Evolutionary conservation across 2,329 filamentous ascomycete genomes (phyloP).

Genomic region (Alternaria arborescens): DNA sequence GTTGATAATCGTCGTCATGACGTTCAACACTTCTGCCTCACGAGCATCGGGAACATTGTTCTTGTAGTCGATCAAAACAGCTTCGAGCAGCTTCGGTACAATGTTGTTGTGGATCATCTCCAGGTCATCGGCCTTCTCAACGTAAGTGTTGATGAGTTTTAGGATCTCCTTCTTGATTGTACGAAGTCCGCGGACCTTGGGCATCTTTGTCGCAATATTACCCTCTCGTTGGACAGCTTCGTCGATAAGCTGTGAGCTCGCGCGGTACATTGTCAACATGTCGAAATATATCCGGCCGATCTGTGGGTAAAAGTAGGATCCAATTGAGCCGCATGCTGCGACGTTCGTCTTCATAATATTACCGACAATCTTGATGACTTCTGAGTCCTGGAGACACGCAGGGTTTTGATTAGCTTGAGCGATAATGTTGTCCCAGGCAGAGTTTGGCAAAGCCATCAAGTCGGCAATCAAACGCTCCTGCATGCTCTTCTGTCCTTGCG

Average conservation of each 20-base stretch:
- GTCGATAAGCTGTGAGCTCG: slow-evolving; percentile 95
- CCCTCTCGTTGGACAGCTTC: slow-evolving; percentile 88
- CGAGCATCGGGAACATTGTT: slow-evolving; percentile 94
- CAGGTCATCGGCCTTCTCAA: slow-evolving; percentile 96
- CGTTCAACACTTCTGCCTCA: slow-evolving; percentile 94
- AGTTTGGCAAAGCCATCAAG: slow-evolving; percentile 91
- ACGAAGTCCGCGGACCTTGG: slow-evolving; percentile 89
- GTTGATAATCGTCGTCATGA: slow-evolving; percentile 96
- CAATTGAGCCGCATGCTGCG: slow-evolving; percentile 95
- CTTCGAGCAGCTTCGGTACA: slow-evolving; percentile 93
- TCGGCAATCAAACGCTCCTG: slow-evolving; percentile 92
- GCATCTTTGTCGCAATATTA: slow-evolving; percentile 97
- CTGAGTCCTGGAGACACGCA: slow-evolving; percentile 84
- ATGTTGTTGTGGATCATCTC: slow-evolving; percentile 93
- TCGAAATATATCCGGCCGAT: slow-evolving; percentile 97
- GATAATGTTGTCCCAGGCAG: slow-evolving; percentile 96
- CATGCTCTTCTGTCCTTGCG: slow-evolving; percentile 91
- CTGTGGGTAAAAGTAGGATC: slow-evolving; percentile 96
- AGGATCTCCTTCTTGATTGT: slow-evolving; percentile 99
- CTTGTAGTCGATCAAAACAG: slow-evolving; percentile 94
- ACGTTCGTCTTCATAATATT: slow-evolving; percentile 99
- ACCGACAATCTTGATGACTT: slow-evolving; percentile 97
- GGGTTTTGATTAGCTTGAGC: slow-evolving; percentile 85
- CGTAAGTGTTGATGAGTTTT: slow-evolving; percentile 97
- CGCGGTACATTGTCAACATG: slow-evolving; percentile 99